Evolutionary conservation across 108 stramenopile species (phyloP).

Genomic region (Aureococcus anophagefferens): DNA sequence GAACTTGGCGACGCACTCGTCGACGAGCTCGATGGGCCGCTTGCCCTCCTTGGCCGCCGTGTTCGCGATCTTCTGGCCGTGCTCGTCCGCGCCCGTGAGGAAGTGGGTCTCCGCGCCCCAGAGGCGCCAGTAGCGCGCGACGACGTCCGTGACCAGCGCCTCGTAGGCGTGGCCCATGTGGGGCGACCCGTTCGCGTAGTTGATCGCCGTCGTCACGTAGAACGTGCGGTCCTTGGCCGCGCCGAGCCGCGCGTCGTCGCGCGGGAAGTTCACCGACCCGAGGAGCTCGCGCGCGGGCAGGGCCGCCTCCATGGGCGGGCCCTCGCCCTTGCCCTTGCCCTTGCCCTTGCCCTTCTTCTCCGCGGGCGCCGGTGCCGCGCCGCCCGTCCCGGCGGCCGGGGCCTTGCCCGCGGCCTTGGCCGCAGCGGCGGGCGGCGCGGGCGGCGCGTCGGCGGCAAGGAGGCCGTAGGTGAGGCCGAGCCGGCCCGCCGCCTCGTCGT

Average conservation of each 20-base stretch:
- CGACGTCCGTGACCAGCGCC: constrained; percentile 78
- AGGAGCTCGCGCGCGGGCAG: background rate
- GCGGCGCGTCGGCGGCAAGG: no score
- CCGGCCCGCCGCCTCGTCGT: no score
- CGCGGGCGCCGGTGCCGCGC: background rate
- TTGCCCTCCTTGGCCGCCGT: constrained; percentile 67
- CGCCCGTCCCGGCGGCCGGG: no score
- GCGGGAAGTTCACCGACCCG: background rate
- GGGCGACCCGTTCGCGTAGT: constrained; percentile 96
- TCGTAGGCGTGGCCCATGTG: constrained; percentile 99
- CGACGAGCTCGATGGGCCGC: constrained; percentile 79
- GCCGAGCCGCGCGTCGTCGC: background rate
- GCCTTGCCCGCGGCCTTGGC: no score
- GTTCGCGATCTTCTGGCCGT: constrained; percentile 96
- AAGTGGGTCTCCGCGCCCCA: constrained; percentile 38
- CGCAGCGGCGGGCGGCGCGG: no score
- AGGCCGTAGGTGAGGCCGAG: no score
- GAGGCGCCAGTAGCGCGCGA: constrained; percentile 75
- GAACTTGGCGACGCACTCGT: constrained; percentile 79
- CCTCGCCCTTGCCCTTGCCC: background rate
- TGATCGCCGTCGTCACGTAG: constrained; percentile 98
- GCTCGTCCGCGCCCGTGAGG: constrained; percentile 94
- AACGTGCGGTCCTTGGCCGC: constrained; percentile 21
- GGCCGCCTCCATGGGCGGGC: background rate
- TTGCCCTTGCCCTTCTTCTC: background rate